Evolutionary conservation across 352 stramenopile genomes (phyloP), one percentile per base, ranked within the genome.

Genomic region (Pythium volutum): DNA sequence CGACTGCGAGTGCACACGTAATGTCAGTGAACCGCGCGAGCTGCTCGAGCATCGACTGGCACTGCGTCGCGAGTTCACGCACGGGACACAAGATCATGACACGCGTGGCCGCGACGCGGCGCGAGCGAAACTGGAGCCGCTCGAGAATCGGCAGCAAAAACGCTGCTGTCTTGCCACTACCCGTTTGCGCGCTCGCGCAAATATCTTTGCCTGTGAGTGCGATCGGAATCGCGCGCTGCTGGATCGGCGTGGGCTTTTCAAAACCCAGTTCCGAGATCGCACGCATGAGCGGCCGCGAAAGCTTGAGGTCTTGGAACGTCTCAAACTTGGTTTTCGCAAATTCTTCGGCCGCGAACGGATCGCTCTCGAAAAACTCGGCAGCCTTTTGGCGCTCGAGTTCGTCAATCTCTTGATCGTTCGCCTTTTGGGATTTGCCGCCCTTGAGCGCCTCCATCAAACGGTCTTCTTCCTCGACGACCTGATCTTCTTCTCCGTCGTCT

Each of bases 81-180:
- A 98, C 99, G 7, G 97, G 98, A 64, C 94, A 97, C 26, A 99
- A 89, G 67, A 99, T 92, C 66, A 99, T 86, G 29, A 98, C 92
- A 33, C 93, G 91, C 34, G 95, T 98, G 3, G 84, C 90, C 27
- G 96, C 78, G 48, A 95, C 74, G 45, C 76, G 75, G 51, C 84
- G 80, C 51, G 85, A 91, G 23, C 95, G 88, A 67, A 98, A 98
- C 52, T 99, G 79, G 22, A 99, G 82, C 61, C 96, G 85, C 73
- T 99, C 97, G 33, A 99, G 74, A 39, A 99, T 97, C 20, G 97
- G 97, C 10, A 99, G 72, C 61, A 99, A 66, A 74, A 99, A 99
- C 8, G 97, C 97, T 6, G 97, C 97, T 12, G 97, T 99, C 73
- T 99, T 99, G 70, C 98, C 98, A 79, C 79, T 97, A 63, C 97